A percentile compares a stretch with the other conserved stretches of the same genome.
These are phyloP conservation scores for Bifiguratus adelaidae DNA, from an alignment of 192 early-diverging fungal genomes.

Conservation along the genomic window DNA sequence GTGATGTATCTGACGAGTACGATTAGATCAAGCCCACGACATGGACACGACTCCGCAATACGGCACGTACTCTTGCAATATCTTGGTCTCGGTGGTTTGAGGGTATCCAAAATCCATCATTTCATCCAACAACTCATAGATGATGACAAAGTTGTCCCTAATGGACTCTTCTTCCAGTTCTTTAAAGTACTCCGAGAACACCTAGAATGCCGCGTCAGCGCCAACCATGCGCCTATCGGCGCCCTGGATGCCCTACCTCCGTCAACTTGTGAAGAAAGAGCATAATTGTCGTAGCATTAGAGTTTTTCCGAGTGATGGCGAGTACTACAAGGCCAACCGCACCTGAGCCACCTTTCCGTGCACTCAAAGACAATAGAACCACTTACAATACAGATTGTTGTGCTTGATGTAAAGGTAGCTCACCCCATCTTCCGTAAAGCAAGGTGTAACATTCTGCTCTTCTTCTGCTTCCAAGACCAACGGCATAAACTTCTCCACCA, in stretches of 20 bases:
- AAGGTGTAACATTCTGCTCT: conserved; percentile 79
- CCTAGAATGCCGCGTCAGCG: conserved; percentile 36
- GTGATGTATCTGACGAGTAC: conserved; percentile 93
- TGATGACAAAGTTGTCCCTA: conserved; percentile 85
- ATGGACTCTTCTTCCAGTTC: conserved; percentile 85
- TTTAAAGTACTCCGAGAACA: conserved; percentile 92
- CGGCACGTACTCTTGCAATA: conserved; percentile 54
- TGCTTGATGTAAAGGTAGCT: conserved; percentile 91
- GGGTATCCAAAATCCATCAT: conserved; percentile 92
- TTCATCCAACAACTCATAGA: conserved; percentile 83
- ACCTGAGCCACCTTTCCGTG: neutral
- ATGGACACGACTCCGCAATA: neutral
- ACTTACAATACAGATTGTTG: conserved; percentile 88
- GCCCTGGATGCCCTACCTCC: conserved; percentile 32
- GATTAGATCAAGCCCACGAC: too few relatives aligned
- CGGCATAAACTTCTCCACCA: conserved; percentile 97
- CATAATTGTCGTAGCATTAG: conserved; percentile 92
- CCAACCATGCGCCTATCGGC: too few relatives aligned
- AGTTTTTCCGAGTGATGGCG: conserved; percentile 93
- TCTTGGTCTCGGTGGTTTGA: conserved; percentile 83
- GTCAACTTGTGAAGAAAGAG: conserved; percentile 91
- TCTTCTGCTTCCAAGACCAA: conserved; percentile 89
- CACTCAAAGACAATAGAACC: neutral
- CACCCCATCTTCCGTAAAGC: conserved; percentile 92
- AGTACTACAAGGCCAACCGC: conserved; percentile 46